Percentiles rank a stretch among this genome's conserved stretches.
These are phyloP conservation scores for Boletus rubescentipes DNA, from an alignment of 768 basidiomycete genomes.

Conservation along the genomic window DNA sequence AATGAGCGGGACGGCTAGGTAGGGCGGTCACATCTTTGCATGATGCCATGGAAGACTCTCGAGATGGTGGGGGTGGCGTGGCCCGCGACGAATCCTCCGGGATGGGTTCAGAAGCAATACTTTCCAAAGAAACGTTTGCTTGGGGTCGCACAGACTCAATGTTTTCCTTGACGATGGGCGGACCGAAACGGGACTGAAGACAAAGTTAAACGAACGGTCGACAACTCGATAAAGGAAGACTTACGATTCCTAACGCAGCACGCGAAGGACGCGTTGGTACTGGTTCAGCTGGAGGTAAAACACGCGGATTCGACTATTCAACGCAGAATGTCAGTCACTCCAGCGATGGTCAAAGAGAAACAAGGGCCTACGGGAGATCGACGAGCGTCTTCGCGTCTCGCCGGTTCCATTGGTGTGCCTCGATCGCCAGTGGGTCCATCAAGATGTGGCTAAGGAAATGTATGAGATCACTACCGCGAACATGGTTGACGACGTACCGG, in stretches of 20 bases:
- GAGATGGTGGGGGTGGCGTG: constrained; percentile 30
- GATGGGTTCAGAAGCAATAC: constrained; percentile 8
- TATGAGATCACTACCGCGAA: constrained; percentile 7
- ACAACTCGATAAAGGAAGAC: neutral
- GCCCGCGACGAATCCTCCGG: constrained; percentile 21
- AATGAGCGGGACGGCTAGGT: constrained; percentile 12
- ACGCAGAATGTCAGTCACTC: neutral
- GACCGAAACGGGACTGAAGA: constrained; percentile 33
- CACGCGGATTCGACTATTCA: constrained; percentile 9
- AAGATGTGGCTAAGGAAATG: constrained; percentile 12
- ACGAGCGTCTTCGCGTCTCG: constrained; percentile 10
- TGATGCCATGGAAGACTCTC: constrained; percentile 29
- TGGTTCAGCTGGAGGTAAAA: constrained; percentile 15
- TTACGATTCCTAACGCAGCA: constrained; percentile 17
- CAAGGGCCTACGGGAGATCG: constrained; percentile 21
- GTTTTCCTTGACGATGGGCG: constrained; percentile 26
- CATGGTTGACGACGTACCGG: constrained; percentile 14
- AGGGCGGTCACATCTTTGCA: constrained; percentile 7
- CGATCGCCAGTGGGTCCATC: constrained; percentile 10
- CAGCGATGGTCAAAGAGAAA: neutral
- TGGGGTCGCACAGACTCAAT: constrained; percentile 4
- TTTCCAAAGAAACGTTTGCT: constrained; percentile 18
- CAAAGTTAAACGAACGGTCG: neutral
- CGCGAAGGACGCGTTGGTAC: constrained; percentile 15
- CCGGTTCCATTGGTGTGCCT: neutral